Evolutionary conservation across 495 filamentous ascomycete genomes (phyloP), one percentile per base, ranked within the genome.

Genomic region (Penicillium egyptiacum): DNA sequence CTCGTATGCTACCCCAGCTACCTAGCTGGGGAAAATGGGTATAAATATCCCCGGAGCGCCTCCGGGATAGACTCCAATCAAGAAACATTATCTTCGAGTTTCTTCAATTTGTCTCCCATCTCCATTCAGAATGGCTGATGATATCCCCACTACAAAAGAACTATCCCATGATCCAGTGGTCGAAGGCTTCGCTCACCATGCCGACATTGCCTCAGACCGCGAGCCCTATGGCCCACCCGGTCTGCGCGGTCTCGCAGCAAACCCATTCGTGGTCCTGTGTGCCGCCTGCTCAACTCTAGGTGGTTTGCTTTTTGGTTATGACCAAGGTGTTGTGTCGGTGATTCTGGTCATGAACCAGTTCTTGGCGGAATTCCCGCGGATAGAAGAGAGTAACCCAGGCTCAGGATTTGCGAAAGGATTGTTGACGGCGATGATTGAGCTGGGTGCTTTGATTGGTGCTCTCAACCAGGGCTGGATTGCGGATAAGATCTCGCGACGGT

Each of bases 311-410:
- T 85, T 85, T 53, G 83, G 83, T 16, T 85, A 84, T 61, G 82
- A 85, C 52, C 79, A 81, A 53, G 75, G 70, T 28, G 83, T 86
- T 16, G 75, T 86, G 26, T 81, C 79, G 2, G 73, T 86, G 1
- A 81, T 80, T 20, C 65, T 84, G 37, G 79, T 83, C 17, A 83
- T 83, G 81, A 71, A 79, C 23, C 81, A 84, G 49, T 85, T 86
- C 60, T 65, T 84, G 5, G 63, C 70, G 5, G 70, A 71, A 1
- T 84, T 86, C 54, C 65, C 76, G 6, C 65, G 70, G 19, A 73
- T 85, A 6, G 69, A 70, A 5, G 70, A 72, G 14, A 58, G 57
- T 26, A 63, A 71, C 11, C 63, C 76, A 4, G 77, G 78, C 2
- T 71, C 77, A 6, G 79, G 79, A 0, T 85, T 86, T 58, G 81